Evolutionary conservation across 257 asterid species (phyloP), one percentile per base, ranked within the genome.

Genomic region (Nicotiana tomentosiformis): DNA sequence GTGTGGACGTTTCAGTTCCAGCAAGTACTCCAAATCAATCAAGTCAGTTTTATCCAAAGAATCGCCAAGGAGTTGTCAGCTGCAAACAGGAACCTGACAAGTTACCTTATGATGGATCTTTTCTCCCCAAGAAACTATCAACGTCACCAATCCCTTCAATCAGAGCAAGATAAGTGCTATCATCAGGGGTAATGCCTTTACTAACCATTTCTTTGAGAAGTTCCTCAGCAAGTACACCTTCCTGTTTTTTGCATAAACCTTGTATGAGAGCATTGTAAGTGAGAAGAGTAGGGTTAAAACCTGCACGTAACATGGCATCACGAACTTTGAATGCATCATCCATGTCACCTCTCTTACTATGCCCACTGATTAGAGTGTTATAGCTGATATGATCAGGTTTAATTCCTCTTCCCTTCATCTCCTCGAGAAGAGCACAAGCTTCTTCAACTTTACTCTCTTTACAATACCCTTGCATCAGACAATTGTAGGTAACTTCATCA

Each of bases 201-300:
- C 85, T 66, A 82, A 86, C 90, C 94, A 92, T 90, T 86, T 90
- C 96, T 86, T 90, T 88, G 43, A 89, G 87, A 85, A 91, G 88
- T 78, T 82, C 86, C 86, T 90, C 91, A 49, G 89, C 91, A 37
- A 58, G 82, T 78, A 61, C 55, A 39, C 91, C 92, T 85, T 82
- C 83, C 65, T 82, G 86, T 3, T 81, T 88, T 83, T 85, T 69
- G 85, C 91, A 88, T n/a, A 83, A 84, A 77, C 91, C 95, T 86
- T 84, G 86, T 83, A 89, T 84, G 79, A 90, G 88, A 69, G 91
- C 91, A 86, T 91, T 88, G 84, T 90, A 90, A 70, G 90, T 87
- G 72, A 72, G 86, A 49, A 83, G 87, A 10, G 89, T 83, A 10
- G 90, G 90, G 49, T 87, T 66, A 20, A 86, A 81, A 26, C 95